A percentile compares a stretch with the other conserved stretches of the same genome.
Conservation (phyloP, 352 stramenopile genomes). For the Detonula confervacea region DNA sequence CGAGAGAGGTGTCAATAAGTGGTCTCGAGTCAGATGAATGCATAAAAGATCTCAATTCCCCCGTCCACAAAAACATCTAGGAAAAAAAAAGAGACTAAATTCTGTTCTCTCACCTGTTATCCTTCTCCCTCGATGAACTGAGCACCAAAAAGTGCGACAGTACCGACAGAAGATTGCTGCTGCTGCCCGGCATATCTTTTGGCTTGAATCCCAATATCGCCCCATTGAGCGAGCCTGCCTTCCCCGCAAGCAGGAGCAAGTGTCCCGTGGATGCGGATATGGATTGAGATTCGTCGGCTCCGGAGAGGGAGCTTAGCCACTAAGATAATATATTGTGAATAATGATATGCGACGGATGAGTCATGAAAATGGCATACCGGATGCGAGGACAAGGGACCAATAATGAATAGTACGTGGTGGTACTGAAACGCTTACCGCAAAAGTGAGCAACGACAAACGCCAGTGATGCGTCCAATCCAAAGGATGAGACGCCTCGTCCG, state of each 20-base stretch:
- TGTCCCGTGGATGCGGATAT: conserved; percentile 47
- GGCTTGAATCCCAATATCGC: conserved; percentile 37
- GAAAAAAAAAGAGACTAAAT: neutral
- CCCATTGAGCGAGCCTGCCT: conserved; percentile 49
- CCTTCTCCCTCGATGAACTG: conserved; percentile 52
- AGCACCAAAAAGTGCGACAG: conserved; percentile 59
- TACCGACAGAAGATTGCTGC: conserved; percentile 29
- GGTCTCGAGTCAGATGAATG: neutral
- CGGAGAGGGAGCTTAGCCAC: conserved; percentile 60
- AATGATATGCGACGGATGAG: conserved; percentile 1
- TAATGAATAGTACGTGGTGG: neutral
- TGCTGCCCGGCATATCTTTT: conserved; percentile 6
- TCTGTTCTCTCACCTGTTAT: conserved; percentile 40
- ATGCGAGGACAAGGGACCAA: neutral
- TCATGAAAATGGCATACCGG: too few relatives aligned
- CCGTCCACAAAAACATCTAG: too few relatives aligned
- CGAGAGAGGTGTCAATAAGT: conserved; percentile 2
- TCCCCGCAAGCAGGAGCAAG: conserved; percentile 47
- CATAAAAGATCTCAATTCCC: too few relatives aligned
- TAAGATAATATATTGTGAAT: conserved; percentile 11
- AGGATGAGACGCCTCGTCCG: neutral
- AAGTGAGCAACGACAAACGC: conserved; percentile 76
- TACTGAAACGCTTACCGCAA: conserved; percentile 61
- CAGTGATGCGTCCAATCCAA: conserved; percentile 81
- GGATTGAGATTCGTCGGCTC: conserved; percentile 43